phyloP scores from a whole-genome alignment of 805 yeast genomes.

The Metschnikowia amazonensis region DNA sequence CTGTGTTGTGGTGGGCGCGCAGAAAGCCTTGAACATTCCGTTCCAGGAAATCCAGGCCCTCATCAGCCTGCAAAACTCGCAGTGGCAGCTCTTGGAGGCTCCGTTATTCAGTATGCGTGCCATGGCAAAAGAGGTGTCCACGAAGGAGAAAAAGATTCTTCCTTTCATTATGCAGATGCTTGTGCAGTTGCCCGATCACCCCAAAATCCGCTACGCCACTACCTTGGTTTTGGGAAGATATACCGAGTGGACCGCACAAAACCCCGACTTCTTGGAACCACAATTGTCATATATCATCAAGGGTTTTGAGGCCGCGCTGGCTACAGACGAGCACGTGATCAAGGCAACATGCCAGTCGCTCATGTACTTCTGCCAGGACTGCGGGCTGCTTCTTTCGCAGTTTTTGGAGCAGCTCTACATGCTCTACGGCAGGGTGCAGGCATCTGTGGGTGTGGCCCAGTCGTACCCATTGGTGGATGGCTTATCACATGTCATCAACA shows the following conservation, averaged over 20 bases:
- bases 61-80: conserved; percentile 28
- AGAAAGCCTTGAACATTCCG: conserved; percentile 66
- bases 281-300: conserved; percentile 80
- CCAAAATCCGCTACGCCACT: conserved; percentile 86
- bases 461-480: conserved; percentile 84
- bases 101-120: conserved; percentile 85
- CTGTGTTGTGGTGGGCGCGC: conserved; percentile 83
- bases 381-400: conserved; percentile 59
- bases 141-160: conserved; percentile 58
- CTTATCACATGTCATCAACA: conserved; percentile 72
- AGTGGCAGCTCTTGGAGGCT: conserved; percentile 88
- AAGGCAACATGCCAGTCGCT: conserved; percentile 91
- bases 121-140: conserved; percentile 87
- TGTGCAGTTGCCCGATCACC: conserved; percentile 74
- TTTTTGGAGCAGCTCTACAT: conserved; percentile 72
- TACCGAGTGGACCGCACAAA: conserved; percentile 89
- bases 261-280: conserved; percentile 75
- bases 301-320: conserved; percentile 48
- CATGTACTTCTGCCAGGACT: conserved; percentile 92
- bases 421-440: conserved; percentile 57
- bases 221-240: conserved; percentile 93
- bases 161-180: conserved; percentile 73
- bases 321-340: conserved; percentile 45
- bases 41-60: conserved; percentile 52
- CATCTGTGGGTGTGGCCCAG: conserved; percentile 60